Evolutionary conservation across 441 rosid species (phyloP).

Genomic region (Jatropha multifida): DNA sequence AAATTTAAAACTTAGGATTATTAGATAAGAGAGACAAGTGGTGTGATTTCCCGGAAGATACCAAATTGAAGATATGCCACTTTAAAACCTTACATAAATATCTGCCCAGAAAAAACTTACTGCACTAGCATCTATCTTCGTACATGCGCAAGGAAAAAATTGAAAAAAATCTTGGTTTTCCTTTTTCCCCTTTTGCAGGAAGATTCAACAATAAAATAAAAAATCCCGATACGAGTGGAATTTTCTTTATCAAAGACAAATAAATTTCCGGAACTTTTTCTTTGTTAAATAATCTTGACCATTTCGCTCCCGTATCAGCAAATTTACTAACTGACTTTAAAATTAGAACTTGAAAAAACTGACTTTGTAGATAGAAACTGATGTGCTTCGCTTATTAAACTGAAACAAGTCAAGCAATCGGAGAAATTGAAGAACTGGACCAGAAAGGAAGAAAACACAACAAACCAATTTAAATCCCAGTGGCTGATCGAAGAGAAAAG

Average conservation of each 20-base stretch:
- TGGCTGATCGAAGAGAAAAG: background rate
- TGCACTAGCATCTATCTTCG: background rate
- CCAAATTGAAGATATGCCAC: conserved; percentile 1
- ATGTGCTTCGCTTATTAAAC: background rate
- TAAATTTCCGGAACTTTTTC: background rate
- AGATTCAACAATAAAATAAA: background rate
- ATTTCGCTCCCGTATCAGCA: background rate
- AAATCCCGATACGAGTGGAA: background rate
- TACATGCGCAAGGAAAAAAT: background rate
- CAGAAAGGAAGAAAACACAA: background rate
- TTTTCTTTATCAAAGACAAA: too few species aligned
- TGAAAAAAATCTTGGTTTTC: background rate
- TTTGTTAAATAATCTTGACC: background rate
- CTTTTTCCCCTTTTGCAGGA: too few species aligned
- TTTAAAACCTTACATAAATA: background rate
- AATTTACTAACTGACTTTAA: background rate
- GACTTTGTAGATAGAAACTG: background rate
- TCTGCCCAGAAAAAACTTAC: background rate
- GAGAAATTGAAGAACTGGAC: background rate
- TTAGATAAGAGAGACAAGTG: background rate
- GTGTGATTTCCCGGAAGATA: background rate
- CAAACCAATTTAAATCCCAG: conserved; percentile 10
- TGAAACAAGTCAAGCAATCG: background rate
- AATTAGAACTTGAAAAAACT: background rate
- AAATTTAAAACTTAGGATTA: background rate